Percentiles rank a stretch among this genome's conserved stretches.
These are phyloP conservation scores for Alternaria ethzedia DNA, from an alignment of 2,329 filamentous ascomycete genomes.

Conservation along the genomic window DNA sequence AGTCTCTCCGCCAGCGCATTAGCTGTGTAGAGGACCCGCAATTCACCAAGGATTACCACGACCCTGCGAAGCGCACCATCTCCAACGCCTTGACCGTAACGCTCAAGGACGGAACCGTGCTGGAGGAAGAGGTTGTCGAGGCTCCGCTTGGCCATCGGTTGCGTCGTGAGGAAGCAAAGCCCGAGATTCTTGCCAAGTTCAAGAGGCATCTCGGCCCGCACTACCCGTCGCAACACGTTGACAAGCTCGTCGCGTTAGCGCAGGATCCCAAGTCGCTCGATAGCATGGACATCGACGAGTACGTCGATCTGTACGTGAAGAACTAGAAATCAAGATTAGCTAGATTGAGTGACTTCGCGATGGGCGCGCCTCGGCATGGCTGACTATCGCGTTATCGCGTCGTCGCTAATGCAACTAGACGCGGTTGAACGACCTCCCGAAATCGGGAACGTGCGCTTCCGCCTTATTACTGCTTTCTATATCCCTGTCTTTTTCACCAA, in stretches of 20 bases:
- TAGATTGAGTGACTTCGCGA: conserved; percentile 28
- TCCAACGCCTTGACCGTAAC: conserved; percentile 95
- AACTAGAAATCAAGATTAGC: conserved; percentile 38
- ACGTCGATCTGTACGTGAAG: conserved; percentile 84
- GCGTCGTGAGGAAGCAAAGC: conserved; percentile 94
- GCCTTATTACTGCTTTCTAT: conserved; percentile 11
- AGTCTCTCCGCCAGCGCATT: conserved; percentile 91
- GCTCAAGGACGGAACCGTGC: conserved; percentile 89
- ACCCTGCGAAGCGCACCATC: conserved; percentile 92
- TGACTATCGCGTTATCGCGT: conserved; percentile 11
- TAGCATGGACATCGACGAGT: conserved; percentile 84
- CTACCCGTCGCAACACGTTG: conserved; percentile 76
- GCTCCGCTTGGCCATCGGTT: conserved; percentile 92
- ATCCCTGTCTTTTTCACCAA: conserved; percentile 14
- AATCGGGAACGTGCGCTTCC: neutral
- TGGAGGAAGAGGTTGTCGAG: conserved; percentile 91
- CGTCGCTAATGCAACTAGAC: conserved; percentile 20
- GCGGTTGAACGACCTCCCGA: conserved; percentile 4
- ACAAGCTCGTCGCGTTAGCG: conserved; percentile 82
- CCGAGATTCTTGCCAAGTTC: conserved; percentile 94
- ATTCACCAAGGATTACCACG: conserved; percentile 95
- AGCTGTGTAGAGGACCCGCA: conserved; percentile 94
- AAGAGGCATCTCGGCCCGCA: conserved; percentile 88
- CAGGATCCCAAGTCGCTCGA: conserved; percentile 78
- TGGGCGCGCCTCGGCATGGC: conserved; percentile 10